These are phyloP conservation scores for Cupressus sempervirens DNA, from an alignment of 75 land plant genomes.

Conservation along the genomic window DNA sequence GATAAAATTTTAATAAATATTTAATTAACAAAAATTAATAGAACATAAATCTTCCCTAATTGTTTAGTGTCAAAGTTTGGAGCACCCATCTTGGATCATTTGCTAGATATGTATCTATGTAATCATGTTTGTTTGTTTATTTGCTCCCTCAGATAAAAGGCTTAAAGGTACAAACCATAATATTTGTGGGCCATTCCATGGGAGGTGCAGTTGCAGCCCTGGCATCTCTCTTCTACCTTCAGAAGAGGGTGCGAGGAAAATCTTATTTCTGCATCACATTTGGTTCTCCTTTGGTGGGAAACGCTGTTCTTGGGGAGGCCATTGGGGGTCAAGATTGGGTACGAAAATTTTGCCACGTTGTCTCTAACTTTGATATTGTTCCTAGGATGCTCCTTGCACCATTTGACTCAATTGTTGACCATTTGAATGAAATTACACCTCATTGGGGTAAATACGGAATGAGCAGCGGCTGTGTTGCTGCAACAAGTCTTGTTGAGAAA, in stretches of 20 bases:
- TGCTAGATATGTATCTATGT: neutral
- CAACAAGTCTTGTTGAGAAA: neutral
- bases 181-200: neutral
- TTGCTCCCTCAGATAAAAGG: neutral
- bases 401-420: neutral
- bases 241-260: neutral
- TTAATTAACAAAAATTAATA: too few relatives aligned
- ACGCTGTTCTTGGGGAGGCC: conserved; percentile 27
- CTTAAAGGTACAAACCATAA: conserved; percentile 5
- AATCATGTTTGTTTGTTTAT: neutral
- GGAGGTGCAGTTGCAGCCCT: conserved; percentile 5
- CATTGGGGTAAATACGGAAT: neutral
- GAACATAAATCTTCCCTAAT: too few relatives aligned
- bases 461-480: neutral
- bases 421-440: conserved; percentile 1
- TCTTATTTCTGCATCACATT: conserved; percentile 47
- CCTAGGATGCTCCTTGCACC: conserved; percentile 21
- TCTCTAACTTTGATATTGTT: conserved; percentile 16
- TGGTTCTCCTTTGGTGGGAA: conserved; percentile 62
- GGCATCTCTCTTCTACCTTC: neutral
- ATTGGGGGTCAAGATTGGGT: conserved; percentile 45
- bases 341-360: conserved; percentile 20
- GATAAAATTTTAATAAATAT: too few relatives aligned
- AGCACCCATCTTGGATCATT: too few relatives aligned
- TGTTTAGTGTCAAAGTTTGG: too few relatives aligned